Evolutionary conservation across 2,329 filamentous ascomycete genomes (phyloP).

Genomic region (Parastagonospora nodorum): DNA sequence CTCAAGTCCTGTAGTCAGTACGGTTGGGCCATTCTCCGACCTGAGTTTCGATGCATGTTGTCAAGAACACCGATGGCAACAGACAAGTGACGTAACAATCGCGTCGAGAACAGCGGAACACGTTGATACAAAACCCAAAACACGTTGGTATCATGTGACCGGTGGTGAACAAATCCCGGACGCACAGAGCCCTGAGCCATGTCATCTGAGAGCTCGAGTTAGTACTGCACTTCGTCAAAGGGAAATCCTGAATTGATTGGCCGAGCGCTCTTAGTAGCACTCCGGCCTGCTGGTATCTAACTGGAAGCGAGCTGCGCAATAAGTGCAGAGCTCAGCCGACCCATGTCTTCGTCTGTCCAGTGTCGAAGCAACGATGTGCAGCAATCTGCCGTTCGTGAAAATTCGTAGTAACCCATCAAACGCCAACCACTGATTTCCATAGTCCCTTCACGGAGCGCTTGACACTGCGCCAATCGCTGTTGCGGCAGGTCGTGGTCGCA

Average conservation of each 20-base stretch:
- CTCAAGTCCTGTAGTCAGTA: no score
- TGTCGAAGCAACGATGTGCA: conserved; percentile 16
- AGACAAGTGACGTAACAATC: no score
- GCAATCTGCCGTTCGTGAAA: conserved; percentile 27
- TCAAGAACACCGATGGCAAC: no score
- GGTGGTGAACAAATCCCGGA: no score
- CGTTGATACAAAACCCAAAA: no score
- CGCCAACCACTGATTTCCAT: conserved; percentile 42
- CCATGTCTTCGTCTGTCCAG: conserved; percentile 12
- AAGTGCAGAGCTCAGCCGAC: conserved; percentile 8
- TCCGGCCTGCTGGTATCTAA: conserved; percentile 20
- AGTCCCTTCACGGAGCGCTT: conserved; percentile 38
- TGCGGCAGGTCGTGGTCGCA: conserved; percentile 30
- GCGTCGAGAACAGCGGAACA: no score
- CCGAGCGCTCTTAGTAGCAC: conserved; percentile 15
- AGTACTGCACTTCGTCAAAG: not conserved
- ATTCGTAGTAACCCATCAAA: conserved; percentile 32
- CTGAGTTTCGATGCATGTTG: no score
- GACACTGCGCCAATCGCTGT: conserved; percentile 39
- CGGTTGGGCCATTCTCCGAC: no score
- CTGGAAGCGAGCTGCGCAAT: conserved; percentile 15
- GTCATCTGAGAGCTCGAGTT: no score
- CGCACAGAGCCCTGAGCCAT: no score
- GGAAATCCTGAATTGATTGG: conserved; percentile 14
- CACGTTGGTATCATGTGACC: no score